Base-by-base conservation (phyloP, 2,329 filamentous ascomycete species). In the Gyromitra esculenta region DNA sequence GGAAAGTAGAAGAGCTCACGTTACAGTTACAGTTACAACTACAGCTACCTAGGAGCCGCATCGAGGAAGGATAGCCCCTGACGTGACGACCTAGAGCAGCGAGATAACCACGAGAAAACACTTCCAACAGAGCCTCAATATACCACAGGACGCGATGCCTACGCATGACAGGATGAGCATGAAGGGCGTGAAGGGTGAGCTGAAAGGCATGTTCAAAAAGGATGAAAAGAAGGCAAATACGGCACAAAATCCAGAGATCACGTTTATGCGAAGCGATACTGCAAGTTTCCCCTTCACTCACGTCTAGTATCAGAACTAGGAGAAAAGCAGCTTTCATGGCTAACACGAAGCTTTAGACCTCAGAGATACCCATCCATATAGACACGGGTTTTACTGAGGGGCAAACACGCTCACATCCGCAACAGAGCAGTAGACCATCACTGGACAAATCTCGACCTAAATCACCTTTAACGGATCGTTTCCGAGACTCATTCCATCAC, bases 381-480 rank as follows among this genome's bases (percentile, higher is more conserved):
- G 69, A 92, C 76, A 88, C 90, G 35, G 91, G 92, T 83, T 88
- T 98, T 50, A 94, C 95, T 1, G 84, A 88, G 67, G 88, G 50
- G 13, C 48, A 70, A 56, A 9, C 48, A 37, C 56, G 96, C 84
- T 87, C 73, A 50, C 63, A 60, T 35, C 50, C 59, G 37, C 54
- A 64, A 6, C 37, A 54, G 43, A 66, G 41, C 43, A 62, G 52
- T 25, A 76, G 67, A 62, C 57, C 76, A 21, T 77, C 75, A 25
- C 60, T 76, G 35, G 75, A 77, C 37, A 64, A 21, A 60, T 5
- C 56, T 60, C 66, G 73, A 21, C 73, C 75, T 15, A 77, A 66
- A 63, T 77, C 75, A 31, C 75, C 72, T 43, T 45, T 76, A 52
- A 68, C 70, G 21, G 70, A 65, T 48, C 68, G 71, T 37, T 73